These are phyloP conservation scores for Alisma plantagoaquatica DNA, from an alignment of 106 monocot genomes.

Conservation along the genomic window DNA sequence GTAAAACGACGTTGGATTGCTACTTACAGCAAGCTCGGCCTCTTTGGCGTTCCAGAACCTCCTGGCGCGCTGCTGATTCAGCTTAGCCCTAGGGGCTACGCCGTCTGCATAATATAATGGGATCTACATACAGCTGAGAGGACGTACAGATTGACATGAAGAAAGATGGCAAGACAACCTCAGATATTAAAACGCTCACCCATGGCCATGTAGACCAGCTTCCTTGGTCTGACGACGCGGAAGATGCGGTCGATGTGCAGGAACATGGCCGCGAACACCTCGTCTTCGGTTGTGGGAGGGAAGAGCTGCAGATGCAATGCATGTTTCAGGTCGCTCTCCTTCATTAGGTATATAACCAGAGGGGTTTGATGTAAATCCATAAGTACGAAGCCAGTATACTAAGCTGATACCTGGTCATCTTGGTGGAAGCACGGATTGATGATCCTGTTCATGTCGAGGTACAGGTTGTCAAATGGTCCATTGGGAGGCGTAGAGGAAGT, in stretches of 20 bases:
- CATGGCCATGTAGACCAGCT: constrained; percentile 52
- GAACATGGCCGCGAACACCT: constrained; percentile 42
- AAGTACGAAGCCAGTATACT: too few relatives aligned
- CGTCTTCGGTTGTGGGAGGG: constrained; percentile 32
- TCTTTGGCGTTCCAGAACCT: constrained; percentile 36
- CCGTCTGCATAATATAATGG: constrained; percentile 24
- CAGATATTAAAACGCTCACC: constrained; percentile 13
- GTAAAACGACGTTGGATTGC: background rate
- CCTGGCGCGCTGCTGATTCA: constrained; percentile 50
- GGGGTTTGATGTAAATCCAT: background rate
- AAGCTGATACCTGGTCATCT: constrained; percentile 20
- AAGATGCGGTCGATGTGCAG: constrained; percentile 39
- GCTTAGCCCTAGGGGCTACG: constrained; percentile 58
- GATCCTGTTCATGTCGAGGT: constrained; percentile 60
- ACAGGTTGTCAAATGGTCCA: constrained; percentile 39
- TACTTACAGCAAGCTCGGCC: constrained; percentile 26
- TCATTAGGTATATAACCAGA: background rate
- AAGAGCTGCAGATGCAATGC: constrained; percentile 16
- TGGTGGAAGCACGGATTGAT: constrained; percentile 65
- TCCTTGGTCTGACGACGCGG: constrained; percentile 39
- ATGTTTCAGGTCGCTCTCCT: too few relatives aligned
- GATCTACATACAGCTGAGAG: background rate
- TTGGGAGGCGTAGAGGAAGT: constrained; percentile 13
- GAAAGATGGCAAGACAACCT: background rate
- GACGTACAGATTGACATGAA: background rate